Base-by-base conservation (phyloP, 352 stramenopile species). In the Phytopythium sindhum region DNA sequence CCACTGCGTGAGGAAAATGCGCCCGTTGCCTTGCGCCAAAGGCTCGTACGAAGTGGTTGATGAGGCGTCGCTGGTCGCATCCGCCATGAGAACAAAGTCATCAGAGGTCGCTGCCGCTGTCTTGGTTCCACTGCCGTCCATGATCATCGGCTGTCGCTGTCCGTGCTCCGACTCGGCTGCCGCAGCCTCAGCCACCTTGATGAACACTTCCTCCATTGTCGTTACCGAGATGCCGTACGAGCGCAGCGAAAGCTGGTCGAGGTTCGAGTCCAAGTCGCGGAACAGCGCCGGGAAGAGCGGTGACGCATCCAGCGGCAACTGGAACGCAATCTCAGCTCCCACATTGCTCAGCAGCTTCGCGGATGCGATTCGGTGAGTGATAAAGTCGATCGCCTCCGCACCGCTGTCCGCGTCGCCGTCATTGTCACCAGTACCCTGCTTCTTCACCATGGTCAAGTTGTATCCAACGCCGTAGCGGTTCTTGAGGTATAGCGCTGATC, bases 211-310 rank as follows among this genome's bases (percentile, higher is more conserved):
- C 57, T 97, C 89, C 29, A 97, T 60, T 12, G 88, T 95, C 21
- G 89, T 96, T 28, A 99, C 97, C 39, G 91, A 97, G 45, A 94
- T 86, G 55, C 80, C 82, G 57, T 90, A 94, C 11, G 78, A 90
- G 14, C 82, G 64, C 33, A 88, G 51, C 1, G 68, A 70, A 10
- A 97, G 64, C 2, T 64, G 48, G 0, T 51, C 31, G 23, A 89
- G 61, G 7, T 66, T 57, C 4, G 53, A 41, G 44, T 96, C 89
- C 6, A 97, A 64, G n/a, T 78, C 70, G 17, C 76, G 70, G 66
- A 97, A 93, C 57, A 97, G 73, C 11, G 41, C 57, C 9, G 83
- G 72, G 64, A 97, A 97, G 23, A 60, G 53, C 24, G 54, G 28
- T 1, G 85, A 81, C 26, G 60, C 68, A 23, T 88, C 74, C 4